A percentile compares a stretch with the other conserved stretches of the same genome.
phyloP scores from a whole-genome alignment of 2,329 filamentous ascomycete genomes.

The Rhinocladiella similis region DNA sequence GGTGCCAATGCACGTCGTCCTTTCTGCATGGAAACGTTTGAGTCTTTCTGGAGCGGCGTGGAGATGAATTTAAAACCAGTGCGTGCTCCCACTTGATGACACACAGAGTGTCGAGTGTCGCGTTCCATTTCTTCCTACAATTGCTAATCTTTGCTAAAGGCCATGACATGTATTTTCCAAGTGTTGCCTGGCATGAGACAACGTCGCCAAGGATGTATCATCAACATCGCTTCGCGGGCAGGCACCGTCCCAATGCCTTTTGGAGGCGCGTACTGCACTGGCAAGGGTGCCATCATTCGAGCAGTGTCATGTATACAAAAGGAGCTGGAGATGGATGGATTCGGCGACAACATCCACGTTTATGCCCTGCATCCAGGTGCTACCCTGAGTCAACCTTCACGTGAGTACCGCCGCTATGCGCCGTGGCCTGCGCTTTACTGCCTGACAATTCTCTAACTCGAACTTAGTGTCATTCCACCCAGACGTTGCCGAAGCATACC shows the following conservation, averaged over 20 bases:
- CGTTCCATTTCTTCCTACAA: background rate
- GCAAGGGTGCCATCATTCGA: conserved; percentile 4
- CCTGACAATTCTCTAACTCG: too few relatives aligned
- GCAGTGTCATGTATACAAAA: background rate
- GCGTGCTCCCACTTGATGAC: too few relatives aligned
- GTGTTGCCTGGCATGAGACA: conserved; percentile 9
- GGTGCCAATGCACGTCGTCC: conserved; percentile 25
- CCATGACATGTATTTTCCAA: background rate
- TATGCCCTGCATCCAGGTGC: conserved; percentile 8
- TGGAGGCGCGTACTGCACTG: background rate
- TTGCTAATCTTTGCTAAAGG: background rate
- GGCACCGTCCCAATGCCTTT: conserved; percentile 9
- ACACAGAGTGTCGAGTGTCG: background rate
- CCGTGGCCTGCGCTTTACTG: background rate
- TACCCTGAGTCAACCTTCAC: background rate
- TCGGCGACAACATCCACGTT: conserved; percentile 7
- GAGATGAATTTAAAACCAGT: conserved; percentile 6
- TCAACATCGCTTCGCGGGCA: conserved; percentile 17
- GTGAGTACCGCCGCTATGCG: background rate
- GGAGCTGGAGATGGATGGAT: conserved; percentile 9
- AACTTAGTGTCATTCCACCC: background rate
- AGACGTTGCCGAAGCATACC: conserved; percentile 1
- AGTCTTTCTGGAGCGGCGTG: background rate
- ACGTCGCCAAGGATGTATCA: conserved; percentile 12
- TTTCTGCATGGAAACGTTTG: conserved; percentile 13